Percentiles rank a stretch among this genome's conserved stretches.
phyloP scores from a whole-genome alignment of 768 basidiomycete species.

The Pulveroboletus sp. region DNA sequence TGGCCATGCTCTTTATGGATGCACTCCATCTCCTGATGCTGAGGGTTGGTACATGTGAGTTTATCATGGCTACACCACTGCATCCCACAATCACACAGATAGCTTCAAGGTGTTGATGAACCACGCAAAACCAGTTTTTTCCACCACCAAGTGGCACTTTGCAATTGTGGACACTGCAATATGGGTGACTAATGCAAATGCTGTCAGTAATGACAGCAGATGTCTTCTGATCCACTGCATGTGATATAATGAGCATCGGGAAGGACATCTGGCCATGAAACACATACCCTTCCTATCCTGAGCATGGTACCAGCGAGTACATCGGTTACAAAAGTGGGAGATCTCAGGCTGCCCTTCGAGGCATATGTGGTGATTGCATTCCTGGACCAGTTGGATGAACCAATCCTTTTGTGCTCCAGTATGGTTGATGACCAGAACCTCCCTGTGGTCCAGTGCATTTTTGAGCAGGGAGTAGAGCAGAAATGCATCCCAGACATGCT shows the following conservation, averaged over 20 bases:
- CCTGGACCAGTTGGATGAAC: not conserved
- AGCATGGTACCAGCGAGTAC: no score
- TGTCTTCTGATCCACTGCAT: not conserved
- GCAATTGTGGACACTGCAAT: slow-evolving; percentile 2
- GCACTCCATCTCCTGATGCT: no score
- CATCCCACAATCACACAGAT: no score
- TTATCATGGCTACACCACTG: no score
- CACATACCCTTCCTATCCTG: not conserved
- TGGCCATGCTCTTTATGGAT: no score
- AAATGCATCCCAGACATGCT: not conserved
- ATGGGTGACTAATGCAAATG: slow-evolving; percentile 3
- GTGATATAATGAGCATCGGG: no score
- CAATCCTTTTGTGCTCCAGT: not conserved
- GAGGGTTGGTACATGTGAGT: no score
- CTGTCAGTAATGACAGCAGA: not conserved
- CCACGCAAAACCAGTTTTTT: no score
- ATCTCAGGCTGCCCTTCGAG: not conserved
- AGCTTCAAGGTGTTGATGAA: no score
- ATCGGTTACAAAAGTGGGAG: slow-evolving; percentile 2
- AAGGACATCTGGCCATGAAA: not conserved
- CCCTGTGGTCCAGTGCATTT: not conserved
- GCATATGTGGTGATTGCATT: not conserved
- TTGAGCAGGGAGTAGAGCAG: not conserved
- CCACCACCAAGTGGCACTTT: not conserved
- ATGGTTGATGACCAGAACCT: not conserved